A percentile compares a stretch with the other conserved stretches of the same genome.
phyloP scores from a whole-genome alignment of 495 filamentous ascomycete genomes.

The Pseudoneurospora amorphoporcata region DNA sequence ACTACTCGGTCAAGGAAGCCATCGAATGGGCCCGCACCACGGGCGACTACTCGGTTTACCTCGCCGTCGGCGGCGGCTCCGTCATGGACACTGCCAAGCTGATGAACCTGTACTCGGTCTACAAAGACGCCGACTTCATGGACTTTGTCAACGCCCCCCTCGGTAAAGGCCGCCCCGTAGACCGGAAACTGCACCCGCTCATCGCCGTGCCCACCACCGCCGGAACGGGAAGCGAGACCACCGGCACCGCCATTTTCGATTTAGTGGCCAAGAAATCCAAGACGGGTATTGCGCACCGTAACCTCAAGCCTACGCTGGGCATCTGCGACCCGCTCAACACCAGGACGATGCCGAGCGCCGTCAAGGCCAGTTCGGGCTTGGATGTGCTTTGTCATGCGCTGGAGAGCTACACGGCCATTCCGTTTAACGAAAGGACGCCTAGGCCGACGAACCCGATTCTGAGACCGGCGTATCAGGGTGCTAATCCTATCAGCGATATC shows the following conservation, averaged over 20 bases:
- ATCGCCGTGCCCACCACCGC: conserved; percentile 93
- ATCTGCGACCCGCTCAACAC: conserved; percentile 96
- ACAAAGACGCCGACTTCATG: conserved; percentile 79
- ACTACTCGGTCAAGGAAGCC: conserved; percentile 77
- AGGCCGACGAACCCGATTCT: conserved; percentile 83
- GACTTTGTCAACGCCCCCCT: conserved; percentile 97
- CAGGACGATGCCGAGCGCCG: conserved; percentile 85
- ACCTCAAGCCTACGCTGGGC: conserved; percentile 88
- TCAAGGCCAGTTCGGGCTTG: conserved; percentile 77
- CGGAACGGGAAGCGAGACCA: conserved; percentile 91
- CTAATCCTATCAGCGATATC: conserved; percentile 94
- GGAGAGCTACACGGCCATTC: conserved; percentile 94
- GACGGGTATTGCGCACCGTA: conserved; percentile 89
- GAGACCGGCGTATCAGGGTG: conserved; percentile 89
- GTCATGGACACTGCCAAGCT: conserved; percentile 97
- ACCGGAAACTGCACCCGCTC: conserved; percentile 66
- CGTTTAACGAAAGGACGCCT: conserved; percentile 73
- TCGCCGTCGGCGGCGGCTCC: conserved; percentile 81
- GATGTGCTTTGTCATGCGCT: conserved; percentile 92
- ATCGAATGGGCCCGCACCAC: conserved; percentile 62
- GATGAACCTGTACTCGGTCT: conserved; percentile 91
- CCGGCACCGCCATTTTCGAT: conserved; percentile 96
- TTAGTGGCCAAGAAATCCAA: conserved; percentile 80
- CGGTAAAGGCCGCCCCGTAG: conserved; percentile 77
- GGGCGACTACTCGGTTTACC: conserved; percentile 53